Evolutionary conservation across 2,329 filamentous ascomycete genomes (phyloP), one percentile per base, ranked within the genome.

Genomic region (Verruconis gallopava): DNA sequence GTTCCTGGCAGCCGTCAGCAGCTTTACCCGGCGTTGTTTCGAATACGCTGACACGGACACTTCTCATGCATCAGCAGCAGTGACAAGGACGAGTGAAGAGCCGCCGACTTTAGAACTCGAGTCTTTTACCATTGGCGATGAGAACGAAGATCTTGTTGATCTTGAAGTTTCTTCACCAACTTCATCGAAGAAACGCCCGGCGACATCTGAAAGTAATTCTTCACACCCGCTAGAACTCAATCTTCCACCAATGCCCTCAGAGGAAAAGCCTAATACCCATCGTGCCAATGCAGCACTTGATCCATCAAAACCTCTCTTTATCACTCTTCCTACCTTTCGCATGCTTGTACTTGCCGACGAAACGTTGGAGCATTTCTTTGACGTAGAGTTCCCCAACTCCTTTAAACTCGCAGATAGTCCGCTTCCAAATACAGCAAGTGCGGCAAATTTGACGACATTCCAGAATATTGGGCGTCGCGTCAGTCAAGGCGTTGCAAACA

Each of bases 291-390:
- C 80, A 5, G 91, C 91, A 1, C 73, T 98, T 3, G 88, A 98
- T 56, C 91, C 91, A 2, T 80, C 85, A 19, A 89, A 93, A 48
- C 91, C 91, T 4, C 72, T 98, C 1, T 83, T 95, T 58, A 95
- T 98, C 55, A 96, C 91, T 1, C 72, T 98, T 1, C 91, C 91
- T 1, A 98, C 91, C 1, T 98, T 98, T 72, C 81, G 91, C 49
- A 98, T 98, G 91, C 86, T 98, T 3, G 84, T 98, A 6, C 75
- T 98, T 5, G 91, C 91, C 34, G 91, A 98, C 55, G 91, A 98
- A 59, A 73, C 93, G 1, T 75, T 98, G 4, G 89, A 98, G 55
- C 84, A 93, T 51, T 98, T 98, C 64, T 98, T 98, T 58, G 91
- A 98, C 63, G 84, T 85, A 1, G 93, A 86, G 32, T 95, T 96